Evolutionary conservation across 768 basidiomycete genomes (phyloP).

Genomic region (Hebeloma cylindrosporum): DNA sequence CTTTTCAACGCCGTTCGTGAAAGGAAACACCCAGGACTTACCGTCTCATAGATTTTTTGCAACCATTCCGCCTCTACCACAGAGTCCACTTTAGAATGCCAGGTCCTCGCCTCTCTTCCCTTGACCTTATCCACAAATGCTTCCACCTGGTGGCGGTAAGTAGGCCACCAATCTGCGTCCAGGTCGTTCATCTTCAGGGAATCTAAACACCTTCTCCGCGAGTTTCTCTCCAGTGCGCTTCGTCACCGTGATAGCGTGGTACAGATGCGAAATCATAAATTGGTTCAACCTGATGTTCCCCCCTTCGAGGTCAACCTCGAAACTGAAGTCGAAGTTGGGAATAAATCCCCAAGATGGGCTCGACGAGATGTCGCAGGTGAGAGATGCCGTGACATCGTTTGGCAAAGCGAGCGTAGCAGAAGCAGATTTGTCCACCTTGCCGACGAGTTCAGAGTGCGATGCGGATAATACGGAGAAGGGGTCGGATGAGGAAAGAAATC

Average conservation of each 20-base stretch:
- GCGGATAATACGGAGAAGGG: slow-evolving; percentile 41
- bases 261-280: slow-evolving; percentile 42
- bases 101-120: slow-evolving; percentile 46
- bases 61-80: slow-evolving; percentile 39
- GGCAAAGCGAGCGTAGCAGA: slow-evolving; percentile 41
- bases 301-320: slow-evolving; percentile 40
- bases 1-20: no score
- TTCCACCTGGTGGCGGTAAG: slow-evolving; percentile 57
- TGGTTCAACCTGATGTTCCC: slow-evolving; percentile 45
- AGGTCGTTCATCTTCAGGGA: slow-evolving; percentile 40
- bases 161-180: slow-evolving; percentile 61
- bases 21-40: no score
- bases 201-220: slow-evolving; percentile 46
- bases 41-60: slow-evolving; percentile 39
- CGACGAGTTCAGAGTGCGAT: slow-evolving; percentile 26
- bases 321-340: slow-evolving; percentile 39
- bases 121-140: slow-evolving; percentile 59
- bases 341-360: slow-evolving; percentile 48
- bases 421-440: slow-evolving; percentile 36
- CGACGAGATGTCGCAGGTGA: slow-evolving; percentile 34
- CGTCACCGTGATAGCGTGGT: slow-evolving; percentile 46
- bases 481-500: slow-evolving; percentile 41
- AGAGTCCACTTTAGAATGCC: slow-evolving; percentile 39
- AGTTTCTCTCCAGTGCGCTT: slow-evolving; percentile 29
- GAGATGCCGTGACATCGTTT: slow-evolving; percentile 32